phyloP scores from a whole-genome alignment of 2,329 filamentous ascomycete genomes.

The Fusarium hainanense region DNA sequence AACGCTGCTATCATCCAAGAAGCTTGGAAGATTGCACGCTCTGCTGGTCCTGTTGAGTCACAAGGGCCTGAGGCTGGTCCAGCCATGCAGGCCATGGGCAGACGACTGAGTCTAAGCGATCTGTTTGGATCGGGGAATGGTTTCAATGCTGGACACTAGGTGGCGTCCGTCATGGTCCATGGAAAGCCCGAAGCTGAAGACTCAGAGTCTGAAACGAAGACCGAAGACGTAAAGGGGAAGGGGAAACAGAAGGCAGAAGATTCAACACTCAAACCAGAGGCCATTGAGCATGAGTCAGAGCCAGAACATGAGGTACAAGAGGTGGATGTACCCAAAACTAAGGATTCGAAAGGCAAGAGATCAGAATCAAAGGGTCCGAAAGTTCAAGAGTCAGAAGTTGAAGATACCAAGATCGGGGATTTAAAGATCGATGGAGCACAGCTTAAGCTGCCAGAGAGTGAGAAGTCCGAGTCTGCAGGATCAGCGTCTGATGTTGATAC shows the following conservation, averaged over 20 bases:
- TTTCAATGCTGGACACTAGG: conserved; percentile 34
- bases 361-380: not conserved
- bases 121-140: conserved; percentile 55
- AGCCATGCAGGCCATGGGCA: conserved; percentile 58
- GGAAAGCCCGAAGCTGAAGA: conserved; percentile 1
- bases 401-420: not conserved
- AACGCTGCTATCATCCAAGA: conserved; percentile 57
- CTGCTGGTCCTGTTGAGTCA: conserved; percentile 45
- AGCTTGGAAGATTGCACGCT: conserved; percentile 55
- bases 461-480: not conserved
- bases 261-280: not conserved
- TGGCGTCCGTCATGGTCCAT: conserved; percentile 10
- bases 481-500: conserved; percentile 15
- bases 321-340: not conserved
- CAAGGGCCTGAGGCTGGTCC: conserved; percentile 53
- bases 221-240: not conserved
- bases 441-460: not conserved
- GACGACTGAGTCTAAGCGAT: conserved; percentile 58
- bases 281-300: not conserved
- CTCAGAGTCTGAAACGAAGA: not conserved
- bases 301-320: not conserved
- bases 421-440: not conserved
- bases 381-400: not conserved
- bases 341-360: not conserved
- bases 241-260: not conserved